These are phyloP conservation scores for Trichosporon sp. DNA, from an alignment of 1,284 basidiomycete species.

Conservation along the genomic window DNA sequence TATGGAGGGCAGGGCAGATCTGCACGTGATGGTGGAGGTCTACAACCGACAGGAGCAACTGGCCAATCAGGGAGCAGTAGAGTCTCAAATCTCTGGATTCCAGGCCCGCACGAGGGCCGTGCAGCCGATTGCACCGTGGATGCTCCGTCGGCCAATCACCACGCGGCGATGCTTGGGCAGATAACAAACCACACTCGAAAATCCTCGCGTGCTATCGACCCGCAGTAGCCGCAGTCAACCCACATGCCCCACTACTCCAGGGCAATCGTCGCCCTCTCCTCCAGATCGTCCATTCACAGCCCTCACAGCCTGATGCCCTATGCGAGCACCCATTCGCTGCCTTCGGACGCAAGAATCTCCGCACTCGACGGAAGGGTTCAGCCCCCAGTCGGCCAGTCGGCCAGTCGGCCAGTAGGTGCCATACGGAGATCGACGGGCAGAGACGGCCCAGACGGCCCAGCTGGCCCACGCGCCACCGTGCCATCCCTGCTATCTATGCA, in stretches of 20 bases:
- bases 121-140: not conserved
- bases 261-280: not conserved
- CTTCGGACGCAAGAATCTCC: slow-evolving; percentile 7
- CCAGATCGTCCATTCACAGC: slow-evolving; percentile 7
- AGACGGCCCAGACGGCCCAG: not conserved
- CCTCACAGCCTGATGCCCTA: not conserved
- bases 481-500: not conserved
- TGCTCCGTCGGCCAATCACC: not conserved
- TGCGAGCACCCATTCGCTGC: not conserved
- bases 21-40: not conserved
- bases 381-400: too few species aligned
- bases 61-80: not conserved
- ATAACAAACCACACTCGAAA: not conserved
- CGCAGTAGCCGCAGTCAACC: not conserved
- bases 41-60: not conserved
- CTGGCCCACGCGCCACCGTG: not conserved
- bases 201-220: not conserved
- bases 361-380: not conserved
- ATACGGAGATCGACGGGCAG: not conserved
- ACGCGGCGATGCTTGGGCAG: not conserved
- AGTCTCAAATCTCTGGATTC: not conserved
- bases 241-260: not conserved
- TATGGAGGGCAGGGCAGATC: not conserved
- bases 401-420: too few species aligned
- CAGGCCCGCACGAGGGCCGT: slow-evolving; percentile 1